Conservation (phyloP, 345 rosid genomes). For the Rhizophora apiculata region DNA sequence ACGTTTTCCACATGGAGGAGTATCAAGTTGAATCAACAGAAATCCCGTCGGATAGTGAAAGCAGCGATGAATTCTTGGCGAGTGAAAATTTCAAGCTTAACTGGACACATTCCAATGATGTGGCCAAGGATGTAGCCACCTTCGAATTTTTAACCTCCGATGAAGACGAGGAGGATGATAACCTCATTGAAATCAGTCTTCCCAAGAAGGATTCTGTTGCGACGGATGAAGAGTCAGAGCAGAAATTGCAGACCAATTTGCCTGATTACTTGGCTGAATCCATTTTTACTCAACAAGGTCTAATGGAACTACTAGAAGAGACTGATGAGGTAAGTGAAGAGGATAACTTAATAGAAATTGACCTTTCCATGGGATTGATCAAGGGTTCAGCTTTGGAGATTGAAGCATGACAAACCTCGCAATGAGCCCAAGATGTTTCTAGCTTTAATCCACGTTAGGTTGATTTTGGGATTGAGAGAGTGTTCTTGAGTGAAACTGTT, state of each 20-base stretch:
- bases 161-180: slow-evolving; percentile 46
- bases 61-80: slow-evolving; percentile 24
- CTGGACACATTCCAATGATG: slow-evolving; percentile 23
- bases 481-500: neutral
- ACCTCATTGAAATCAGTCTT: slow-evolving; percentile 61
- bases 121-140: slow-evolving; percentile 18
- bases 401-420: slow-evolving; percentile 14
- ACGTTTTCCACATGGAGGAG: slow-evolving; percentile 15
- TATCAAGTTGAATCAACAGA: slow-evolving; percentile 27
- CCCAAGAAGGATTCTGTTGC: slow-evolving; percentile 27
- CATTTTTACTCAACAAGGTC: slow-evolving; percentile 32
- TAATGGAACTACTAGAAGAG: slow-evolving; percentile 45
- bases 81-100: slow-evolving; percentile 26
- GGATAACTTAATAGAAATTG: slow-evolving; percentile 76
- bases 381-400: slow-evolving; percentile 39
- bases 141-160: slow-evolving; percentile 25
- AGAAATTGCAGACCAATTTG: slow-evolving; percentile 18
- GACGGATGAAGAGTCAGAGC: slow-evolving; percentile 23
- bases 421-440: neutral
- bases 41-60: slow-evolving; percentile 36
- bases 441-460: slow-evolving; percentile 2
- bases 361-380: slow-evolving; percentile 69
- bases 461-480: slow-evolving; percentile 8
- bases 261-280: slow-evolving; percentile 29
- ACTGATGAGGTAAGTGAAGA: slow-evolving; percentile 54